Conservation (phyloP, 352 stramenopile genomes). For the Phytophthora europaea region DNA sequence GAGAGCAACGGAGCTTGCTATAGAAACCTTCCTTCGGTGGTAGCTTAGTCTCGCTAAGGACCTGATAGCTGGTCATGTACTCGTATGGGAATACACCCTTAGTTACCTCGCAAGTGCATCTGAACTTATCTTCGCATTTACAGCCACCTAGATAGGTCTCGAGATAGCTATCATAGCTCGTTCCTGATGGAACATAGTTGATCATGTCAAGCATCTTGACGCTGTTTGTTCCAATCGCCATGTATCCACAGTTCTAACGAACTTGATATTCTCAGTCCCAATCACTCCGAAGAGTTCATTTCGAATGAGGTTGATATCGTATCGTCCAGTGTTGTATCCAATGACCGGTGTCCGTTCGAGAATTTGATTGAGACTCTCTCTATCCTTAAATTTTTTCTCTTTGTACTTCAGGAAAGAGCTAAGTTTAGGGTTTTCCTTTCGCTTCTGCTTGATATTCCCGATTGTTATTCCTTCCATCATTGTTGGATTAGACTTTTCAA, state of each 20-base stretch:
- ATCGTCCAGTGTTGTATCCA: too few species aligned
- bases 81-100: conserved; percentile 49
- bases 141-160: conserved; percentile 42
- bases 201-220: conserved; percentile 47
- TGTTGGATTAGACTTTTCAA: too few species aligned
- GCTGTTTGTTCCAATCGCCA: conserved; percentile 29
- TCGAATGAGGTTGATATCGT: too few species aligned
- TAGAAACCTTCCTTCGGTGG: conserved; percentile 37
- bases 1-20: conserved; percentile 8
- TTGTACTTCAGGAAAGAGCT: too few species aligned
- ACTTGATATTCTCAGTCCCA: conserved; percentile 20
- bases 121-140: conserved; percentile 41
- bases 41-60: conserved; percentile 31
- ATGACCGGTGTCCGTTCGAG: too few species aligned
- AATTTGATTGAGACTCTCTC: too few species aligned
- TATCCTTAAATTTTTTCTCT: too few species aligned
- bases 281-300: too few species aligned
- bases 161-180: conserved; percentile 42
- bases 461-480: too few species aligned
- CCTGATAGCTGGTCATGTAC: conserved; percentile 42
- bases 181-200: conserved; percentile 44
- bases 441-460: too few species aligned
- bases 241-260: conserved; percentile 30
- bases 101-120: conserved; percentile 31
- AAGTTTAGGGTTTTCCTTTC: too few species aligned